phyloP scores from a whole-genome alignment of 208 protist species.

The Trypanosoma mega region DNA sequence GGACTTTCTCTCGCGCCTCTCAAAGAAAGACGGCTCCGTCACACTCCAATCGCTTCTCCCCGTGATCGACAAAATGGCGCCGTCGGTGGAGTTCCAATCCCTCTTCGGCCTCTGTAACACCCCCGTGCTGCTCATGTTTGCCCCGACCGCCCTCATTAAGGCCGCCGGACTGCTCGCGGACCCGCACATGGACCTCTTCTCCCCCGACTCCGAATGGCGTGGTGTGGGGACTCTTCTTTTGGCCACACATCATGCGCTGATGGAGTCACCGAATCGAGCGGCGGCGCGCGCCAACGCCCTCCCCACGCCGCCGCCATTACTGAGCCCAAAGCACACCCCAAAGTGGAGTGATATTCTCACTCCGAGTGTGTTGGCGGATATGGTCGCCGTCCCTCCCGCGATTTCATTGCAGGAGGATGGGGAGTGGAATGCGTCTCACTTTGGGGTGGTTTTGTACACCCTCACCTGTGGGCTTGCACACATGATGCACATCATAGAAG shows the following conservation, averaged over 20 bases:
- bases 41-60: not conserved
- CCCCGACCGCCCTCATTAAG: conserved; percentile 2
- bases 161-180: conserved; percentile 2
- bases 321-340: not conserved
- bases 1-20: not conserved
- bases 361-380: conserved; percentile 2
- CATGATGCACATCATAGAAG: conserved; percentile 6
- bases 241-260: conserved; percentile 2
- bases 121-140: conserved; percentile 15
- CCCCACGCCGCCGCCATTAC: conserved; percentile 4
- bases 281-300: conserved; percentile 3
- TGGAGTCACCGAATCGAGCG: conserved; percentile 15
- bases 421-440: not conserved
- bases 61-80: not conserved
- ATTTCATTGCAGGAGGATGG: not conserved
- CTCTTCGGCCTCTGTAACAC: conserved; percentile 9
- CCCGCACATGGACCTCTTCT: not conserved
- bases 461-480: conserved; percentile 18
- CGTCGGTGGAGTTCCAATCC: not conserved
- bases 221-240: conserved; percentile 3
- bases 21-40: not conserved
- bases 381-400: conserved; percentile 6
- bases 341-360: conserved; percentile 9
- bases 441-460: conserved; percentile 11
- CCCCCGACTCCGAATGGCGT: not conserved